phyloP scores from a whole-genome alignment of 129 eudicot genomes.

The Tanacetum coccineum region DNA sequence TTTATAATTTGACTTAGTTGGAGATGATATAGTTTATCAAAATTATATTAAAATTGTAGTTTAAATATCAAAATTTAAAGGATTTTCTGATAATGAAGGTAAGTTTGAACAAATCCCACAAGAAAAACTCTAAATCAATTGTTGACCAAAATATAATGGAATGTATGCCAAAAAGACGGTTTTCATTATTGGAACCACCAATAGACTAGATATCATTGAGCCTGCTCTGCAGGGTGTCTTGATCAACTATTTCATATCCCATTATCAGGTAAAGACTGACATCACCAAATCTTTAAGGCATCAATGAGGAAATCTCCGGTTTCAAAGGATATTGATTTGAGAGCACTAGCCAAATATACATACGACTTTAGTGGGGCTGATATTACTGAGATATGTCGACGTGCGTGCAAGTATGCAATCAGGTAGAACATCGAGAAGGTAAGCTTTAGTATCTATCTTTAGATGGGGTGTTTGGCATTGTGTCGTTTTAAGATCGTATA shows the following conservation, averaged over 20 bases:
- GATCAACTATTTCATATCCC: constrained; percentile 74
- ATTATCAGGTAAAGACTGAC: constrained; percentile 68
- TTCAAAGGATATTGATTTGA: constrained; percentile 52
- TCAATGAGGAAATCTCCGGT: constrained; percentile 64
- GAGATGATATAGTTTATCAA: too few species aligned
- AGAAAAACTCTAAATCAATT: constrained; percentile 62
- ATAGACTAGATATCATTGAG: constrained; percentile 73
- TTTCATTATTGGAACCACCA: constrained; percentile 70
- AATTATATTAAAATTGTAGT: too few species aligned
- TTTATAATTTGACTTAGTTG: too few species aligned
- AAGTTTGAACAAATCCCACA: too few species aligned
- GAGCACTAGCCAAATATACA: constrained; percentile 64
- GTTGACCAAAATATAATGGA: constrained; percentile 77
- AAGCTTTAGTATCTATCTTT: constrained; percentile 3
- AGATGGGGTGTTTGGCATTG: too few species aligned
- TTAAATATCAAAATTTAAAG: too few species aligned
- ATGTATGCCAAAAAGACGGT: too few species aligned
- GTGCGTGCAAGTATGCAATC: constrained; percentile 79
- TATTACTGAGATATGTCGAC: constrained; percentile 69
- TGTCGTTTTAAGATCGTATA: too few species aligned
- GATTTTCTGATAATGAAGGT: too few species aligned
- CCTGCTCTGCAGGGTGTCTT: constrained; percentile 73
- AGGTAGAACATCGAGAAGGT: constrained; percentile 72
- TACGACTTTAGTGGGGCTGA: constrained; percentile 71
- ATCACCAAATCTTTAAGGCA: constrained; percentile 67